Evolutionary conservation across 2,329 filamentous ascomycete species (phyloP).

Genomic region (Amesomyces nigricolor): DNA sequence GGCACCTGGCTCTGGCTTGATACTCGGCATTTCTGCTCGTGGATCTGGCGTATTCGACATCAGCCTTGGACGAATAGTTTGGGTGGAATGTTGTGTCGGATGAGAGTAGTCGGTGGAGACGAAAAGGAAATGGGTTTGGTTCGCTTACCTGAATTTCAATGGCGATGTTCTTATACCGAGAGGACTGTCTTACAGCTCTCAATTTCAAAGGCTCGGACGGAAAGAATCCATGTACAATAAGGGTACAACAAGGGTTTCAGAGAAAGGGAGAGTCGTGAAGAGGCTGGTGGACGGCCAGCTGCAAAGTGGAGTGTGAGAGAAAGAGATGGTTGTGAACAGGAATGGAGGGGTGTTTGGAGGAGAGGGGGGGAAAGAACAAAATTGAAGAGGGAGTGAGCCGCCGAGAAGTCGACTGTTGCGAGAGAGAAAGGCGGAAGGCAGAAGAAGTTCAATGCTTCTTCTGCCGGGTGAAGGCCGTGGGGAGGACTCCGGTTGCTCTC

Average conservation of each 20-base stretch:
- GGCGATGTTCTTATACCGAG: too few relatives aligned
- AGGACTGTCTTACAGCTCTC: too few relatives aligned
- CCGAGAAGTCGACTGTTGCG: not conserved
- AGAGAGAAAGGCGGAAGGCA: not conserved
- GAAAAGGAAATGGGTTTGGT: too few relatives aligned
- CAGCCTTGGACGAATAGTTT: too few relatives aligned
- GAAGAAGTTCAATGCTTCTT: not conserved
- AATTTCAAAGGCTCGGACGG: too few relatives aligned
- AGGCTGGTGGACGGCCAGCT: not conserved
- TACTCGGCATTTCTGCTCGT: not conserved
- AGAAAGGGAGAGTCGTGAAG: not conserved
- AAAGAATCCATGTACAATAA: not conserved
- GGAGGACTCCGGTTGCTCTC: slow-evolving; percentile 9
- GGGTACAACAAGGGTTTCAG: slow-evolving; percentile 2
- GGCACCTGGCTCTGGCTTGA: slow-evolving; percentile 15
- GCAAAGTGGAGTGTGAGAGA: too few relatives aligned
- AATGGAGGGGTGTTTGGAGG: too few relatives aligned
- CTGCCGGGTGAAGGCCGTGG: not conserved
- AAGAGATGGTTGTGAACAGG: too few relatives aligned
- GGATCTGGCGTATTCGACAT: too few relatives aligned
- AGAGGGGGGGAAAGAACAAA: too few relatives aligned
- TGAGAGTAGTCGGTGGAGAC: too few relatives aligned
- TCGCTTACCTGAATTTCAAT: too few relatives aligned
- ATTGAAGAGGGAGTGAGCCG: not conserved
- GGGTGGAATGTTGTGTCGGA: not conserved